Evolutionary conservation across 2,329 filamentous ascomycete species (phyloP), one percentile per base, ranked within the genome.

Genomic region (Magnaporthiopsis incrustans): DNA sequence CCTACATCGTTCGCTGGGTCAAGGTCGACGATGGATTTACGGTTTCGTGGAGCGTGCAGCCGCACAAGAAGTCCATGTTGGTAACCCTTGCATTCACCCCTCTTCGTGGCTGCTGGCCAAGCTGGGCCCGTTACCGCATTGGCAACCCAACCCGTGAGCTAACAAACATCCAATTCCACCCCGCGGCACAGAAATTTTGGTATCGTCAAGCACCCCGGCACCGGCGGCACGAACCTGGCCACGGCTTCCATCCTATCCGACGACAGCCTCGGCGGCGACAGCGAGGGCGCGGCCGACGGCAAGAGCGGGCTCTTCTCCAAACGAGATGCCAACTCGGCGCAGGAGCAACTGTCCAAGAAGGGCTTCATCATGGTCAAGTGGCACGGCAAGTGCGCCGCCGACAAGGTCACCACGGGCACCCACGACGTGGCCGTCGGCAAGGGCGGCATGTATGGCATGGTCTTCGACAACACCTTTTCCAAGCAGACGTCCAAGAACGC

Each of bases 381-480:
- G 95, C 82, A 90, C 69, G 95, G 95, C 57, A 97, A 94, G 81
- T 98, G 92, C 75, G 94, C 98, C 77, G 93, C 95, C 53, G 94
- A 98, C 78, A 94, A 95, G 78, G 92, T 97, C 62, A 90, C 91
- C 26, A 92, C 94, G 75, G 95, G 94, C 38, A 95, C 89, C 26
- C 91, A 92, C 73, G 90, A 97, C 72, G 91, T 98, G 30, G 79
- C 80, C 0, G 71, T 79, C 10, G 87, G 86, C 44, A 87, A 95
- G 67, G 91, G 88, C 30, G 95, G 95, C 72, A 97, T 97, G 86
- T 99, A 96, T 74, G 95, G 93, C 64, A 81, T 99, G 66, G 92
- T 98, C 38, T 97, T 99, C 73, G 95, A 99, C 84, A 99, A 99
- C 73, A 99, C 95, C 33, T 99, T 99, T 74, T 97, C 93, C 66